These are phyloP conservation scores for Ligustrum vulgare DNA, from an alignment of 257 asterid species.

Conservation along the genomic window DNA sequence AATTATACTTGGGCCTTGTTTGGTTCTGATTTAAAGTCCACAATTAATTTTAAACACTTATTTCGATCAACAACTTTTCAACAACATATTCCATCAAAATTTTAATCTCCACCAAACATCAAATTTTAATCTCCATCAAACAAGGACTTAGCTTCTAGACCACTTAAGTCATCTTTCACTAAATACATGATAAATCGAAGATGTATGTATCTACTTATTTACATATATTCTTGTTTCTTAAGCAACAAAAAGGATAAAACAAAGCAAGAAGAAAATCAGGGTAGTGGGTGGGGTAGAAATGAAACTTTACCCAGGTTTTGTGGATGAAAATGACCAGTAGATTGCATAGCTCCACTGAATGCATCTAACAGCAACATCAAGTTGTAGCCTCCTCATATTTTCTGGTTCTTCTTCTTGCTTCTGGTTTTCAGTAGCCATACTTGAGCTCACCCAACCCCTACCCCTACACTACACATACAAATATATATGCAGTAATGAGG, in stretches of 20 bases:
- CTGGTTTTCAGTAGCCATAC: constrained; percentile 51
- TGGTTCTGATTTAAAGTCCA: too few species aligned
- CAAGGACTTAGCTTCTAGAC: too few species aligned
- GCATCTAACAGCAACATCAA: constrained; percentile 74
- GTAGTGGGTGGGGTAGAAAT: constrained; percentile 8
- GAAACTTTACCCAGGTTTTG: constrained; percentile 57
- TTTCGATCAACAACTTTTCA: too few species aligned
- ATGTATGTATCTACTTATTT: background rate
- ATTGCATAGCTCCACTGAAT: constrained; percentile 93
- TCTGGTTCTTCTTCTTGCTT: constrained; percentile 33
- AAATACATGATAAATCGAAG: background rate
- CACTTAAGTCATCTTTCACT: too few species aligned
- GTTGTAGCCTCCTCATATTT: constrained; percentile 55
- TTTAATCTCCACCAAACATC: too few species aligned
- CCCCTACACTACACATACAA: background rate
- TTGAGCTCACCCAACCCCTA: constrained; percentile 5
- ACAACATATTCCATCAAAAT: too few species aligned
- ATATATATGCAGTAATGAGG: background rate
- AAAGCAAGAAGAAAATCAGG: constrained; percentile 5
- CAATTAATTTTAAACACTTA: too few species aligned
- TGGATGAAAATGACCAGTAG: constrained; percentile 72
- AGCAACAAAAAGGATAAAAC: background rate
- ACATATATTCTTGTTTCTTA: background rate
- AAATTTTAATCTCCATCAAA: too few species aligned
- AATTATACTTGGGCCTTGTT: too few species aligned